These are phyloP conservation scores for Diospyros kaki DNA, from an alignment of 148 eudicot genomes.

Conservation along the genomic window DNA sequence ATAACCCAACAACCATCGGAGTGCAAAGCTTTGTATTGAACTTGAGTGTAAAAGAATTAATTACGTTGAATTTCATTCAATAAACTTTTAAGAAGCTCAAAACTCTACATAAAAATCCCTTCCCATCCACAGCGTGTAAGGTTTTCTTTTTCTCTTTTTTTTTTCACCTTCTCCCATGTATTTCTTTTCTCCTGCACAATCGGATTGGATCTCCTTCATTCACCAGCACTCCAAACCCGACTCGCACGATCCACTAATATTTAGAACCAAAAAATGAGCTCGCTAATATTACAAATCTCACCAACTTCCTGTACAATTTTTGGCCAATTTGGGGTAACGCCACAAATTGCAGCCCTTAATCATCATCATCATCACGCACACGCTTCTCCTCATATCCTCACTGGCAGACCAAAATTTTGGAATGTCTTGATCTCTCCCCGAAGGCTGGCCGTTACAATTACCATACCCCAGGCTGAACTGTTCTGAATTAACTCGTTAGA, in stretches of 20 bases:
- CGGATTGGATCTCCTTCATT: slow-evolving; percentile 11
- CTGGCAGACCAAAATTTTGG: slow-evolving; percentile 87
- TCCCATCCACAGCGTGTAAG: not conserved
- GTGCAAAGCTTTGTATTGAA: no score
- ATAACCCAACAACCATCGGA: no score
- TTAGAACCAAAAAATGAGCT: slow-evolving; percentile 28
- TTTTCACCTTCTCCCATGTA: not conserved
- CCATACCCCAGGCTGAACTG: slow-evolving; percentile 87
- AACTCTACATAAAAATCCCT: no score
- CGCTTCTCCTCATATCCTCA: slow-evolving; percentile 41
- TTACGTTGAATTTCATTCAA: no score
- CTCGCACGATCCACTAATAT: slow-evolving; percentile 18
- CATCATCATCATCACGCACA: not conserved
- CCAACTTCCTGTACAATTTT: slow-evolving; percentile 47
- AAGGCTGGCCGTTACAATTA: slow-evolving; percentile 79
- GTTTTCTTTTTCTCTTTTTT: slow-evolving; percentile 12
- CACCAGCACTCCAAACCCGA: slow-evolving; percentile 19
- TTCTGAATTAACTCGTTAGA: slow-evolving; percentile 50
- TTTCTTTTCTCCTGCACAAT: slow-evolving; percentile 25
- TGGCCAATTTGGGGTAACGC: slow-evolving; percentile 4
- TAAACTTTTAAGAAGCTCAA: no score
- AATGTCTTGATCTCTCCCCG: slow-evolving; percentile 80
- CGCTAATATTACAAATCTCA: slow-evolving; percentile 50
- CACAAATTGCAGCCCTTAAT: slow-evolving; percentile 1
- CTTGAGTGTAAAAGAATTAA: no score